Evolutionary conservation across 225 moss, liverwort and hornwort genomes (phyloP).

Genomic region (Thuidium tamariscinum): DNA sequence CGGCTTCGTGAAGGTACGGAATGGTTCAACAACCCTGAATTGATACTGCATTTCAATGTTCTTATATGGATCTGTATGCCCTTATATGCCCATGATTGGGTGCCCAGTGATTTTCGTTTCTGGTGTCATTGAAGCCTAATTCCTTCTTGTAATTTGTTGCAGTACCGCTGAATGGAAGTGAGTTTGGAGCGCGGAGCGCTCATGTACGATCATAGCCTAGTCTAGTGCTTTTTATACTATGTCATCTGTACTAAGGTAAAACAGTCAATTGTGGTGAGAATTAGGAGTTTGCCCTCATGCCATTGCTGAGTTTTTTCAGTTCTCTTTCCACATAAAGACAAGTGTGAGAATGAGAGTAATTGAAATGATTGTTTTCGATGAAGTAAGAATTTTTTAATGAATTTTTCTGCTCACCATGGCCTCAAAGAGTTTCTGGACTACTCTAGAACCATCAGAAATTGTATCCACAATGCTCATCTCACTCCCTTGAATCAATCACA

Average conservation of each 20-base stretch:
- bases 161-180: constrained; percentile 34
- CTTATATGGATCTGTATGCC: too few species aligned
- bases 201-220: not conserved
- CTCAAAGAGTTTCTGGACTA: too few species aligned
- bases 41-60: not conserved
- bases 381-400: not conserved
- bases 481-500: too few species aligned
- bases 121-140: not conserved
- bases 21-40: not conserved
- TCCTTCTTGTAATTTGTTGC: not conserved
- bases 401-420: not conserved
- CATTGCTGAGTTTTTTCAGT: not conserved
- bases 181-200: not conserved
- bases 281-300: not conserved
- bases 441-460: too few species aligned
- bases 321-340: not conserved
- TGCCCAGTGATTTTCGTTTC: not conserved
- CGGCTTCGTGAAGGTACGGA: constrained; percentile 43
- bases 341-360: not conserved
- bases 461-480: too few species aligned
- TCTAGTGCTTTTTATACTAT: not conserved
- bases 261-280: not conserved
- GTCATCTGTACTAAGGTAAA: not conserved
- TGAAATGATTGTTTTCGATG: not conserved
- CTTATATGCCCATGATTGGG: too few species aligned